phyloP scores from a whole-genome alignment of 768 basidiomycete genomes.

The Trametes cingulata region DNA sequence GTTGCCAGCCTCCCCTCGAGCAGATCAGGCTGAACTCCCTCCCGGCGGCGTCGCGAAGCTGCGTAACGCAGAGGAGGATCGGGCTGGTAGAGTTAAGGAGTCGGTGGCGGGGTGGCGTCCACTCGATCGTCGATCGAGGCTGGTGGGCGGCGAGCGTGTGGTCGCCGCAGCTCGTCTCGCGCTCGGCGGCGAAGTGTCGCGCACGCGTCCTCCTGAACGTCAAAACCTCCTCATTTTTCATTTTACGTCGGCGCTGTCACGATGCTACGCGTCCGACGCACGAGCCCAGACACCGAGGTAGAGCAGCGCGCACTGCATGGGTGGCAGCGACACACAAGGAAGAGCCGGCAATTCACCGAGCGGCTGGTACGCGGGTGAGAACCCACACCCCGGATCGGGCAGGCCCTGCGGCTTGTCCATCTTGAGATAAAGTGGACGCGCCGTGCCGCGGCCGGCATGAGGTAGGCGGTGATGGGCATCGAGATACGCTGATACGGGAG shows the following conservation, averaged over 20 bases:
- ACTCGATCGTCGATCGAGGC: not conserved
- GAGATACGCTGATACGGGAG: conserved; percentile 7
- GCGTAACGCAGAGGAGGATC: not conserved
- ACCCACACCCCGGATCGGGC: not conserved
- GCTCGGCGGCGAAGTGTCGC: too few species aligned
- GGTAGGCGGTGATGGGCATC: conserved; percentile 2
- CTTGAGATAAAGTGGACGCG: not conserved
- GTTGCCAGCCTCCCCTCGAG: not conserved
- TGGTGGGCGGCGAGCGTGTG: not conserved
- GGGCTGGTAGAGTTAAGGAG: not conserved
- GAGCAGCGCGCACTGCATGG: not conserved
- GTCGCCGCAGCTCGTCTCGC: not conserved
- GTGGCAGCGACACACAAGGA: not conserved
- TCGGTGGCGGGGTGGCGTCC: not conserved
- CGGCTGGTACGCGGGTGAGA: not conserved
- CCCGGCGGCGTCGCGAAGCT: not conserved
- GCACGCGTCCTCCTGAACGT: too few species aligned
- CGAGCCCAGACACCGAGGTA: too few species aligned
- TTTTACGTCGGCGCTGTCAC: too few species aligned
- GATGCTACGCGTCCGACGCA: too few species aligned
- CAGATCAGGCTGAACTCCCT: not conserved
- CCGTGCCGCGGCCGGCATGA: conserved; percentile 12
- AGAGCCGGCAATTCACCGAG: conserved; percentile 5
- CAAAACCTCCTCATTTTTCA: too few species aligned
- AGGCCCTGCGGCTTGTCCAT: conserved; percentile 12